Conservation (phyloP, 2,329 filamentous ascomycete genomes). For the Ceratocystis papillata region DNA sequence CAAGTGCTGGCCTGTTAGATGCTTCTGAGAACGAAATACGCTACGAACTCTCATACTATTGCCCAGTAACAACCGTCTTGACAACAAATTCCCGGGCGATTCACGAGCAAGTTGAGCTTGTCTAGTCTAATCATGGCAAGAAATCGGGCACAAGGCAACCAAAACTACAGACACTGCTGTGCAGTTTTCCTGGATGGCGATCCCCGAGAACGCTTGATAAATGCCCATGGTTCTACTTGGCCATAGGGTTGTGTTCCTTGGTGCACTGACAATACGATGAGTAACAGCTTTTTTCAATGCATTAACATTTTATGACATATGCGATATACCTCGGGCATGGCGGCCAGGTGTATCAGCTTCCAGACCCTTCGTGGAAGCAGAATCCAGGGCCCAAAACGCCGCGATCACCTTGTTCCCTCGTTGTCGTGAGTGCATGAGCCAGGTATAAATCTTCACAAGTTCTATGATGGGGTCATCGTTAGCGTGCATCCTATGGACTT, state of each 20-base stretch:
- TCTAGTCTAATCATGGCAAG: not conserved
- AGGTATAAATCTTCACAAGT: too few relatives aligned
- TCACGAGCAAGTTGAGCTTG: too few relatives aligned
- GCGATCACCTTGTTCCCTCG: too few relatives aligned
- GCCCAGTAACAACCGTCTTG: not conserved
- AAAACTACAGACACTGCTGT: not conserved
- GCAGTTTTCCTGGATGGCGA: not conserved
- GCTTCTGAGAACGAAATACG: slow-evolving; percentile 1
- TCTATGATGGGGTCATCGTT: too few relatives aligned
- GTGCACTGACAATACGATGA: not conserved
- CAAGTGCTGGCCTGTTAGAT: not conserved
- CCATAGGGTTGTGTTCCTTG: not conserved
- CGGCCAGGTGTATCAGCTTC: not conserved
- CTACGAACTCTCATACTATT: not conserved
- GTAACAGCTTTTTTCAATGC: not conserved
- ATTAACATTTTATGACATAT: not conserved
- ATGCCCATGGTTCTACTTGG: not conserved
- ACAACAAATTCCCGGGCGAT: not conserved
- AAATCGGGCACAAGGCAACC: not conserved
- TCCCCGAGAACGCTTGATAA: not conserved
- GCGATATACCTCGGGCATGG: not conserved
- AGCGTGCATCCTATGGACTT: too few relatives aligned
- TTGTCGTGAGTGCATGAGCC: too few relatives aligned
- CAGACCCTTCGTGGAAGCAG: not conserved
- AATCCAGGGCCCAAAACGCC: too few relatives aligned